phyloP scores from a whole-genome alignment of 1,284 basidiomycete genomes.

The Leccinum variabile region DNA sequence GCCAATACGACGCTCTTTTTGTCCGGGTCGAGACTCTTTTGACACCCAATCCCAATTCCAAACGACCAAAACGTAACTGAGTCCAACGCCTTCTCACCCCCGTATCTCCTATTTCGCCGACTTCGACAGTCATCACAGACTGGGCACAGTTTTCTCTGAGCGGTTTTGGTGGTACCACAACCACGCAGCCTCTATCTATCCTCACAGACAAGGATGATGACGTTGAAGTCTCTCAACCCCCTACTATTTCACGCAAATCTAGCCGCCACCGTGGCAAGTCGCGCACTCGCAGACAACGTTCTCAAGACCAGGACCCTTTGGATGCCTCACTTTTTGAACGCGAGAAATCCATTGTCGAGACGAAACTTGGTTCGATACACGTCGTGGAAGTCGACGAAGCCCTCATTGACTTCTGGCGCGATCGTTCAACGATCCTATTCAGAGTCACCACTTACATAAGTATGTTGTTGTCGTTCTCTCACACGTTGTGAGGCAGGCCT shows the following conservation, averaged over 20 bases:
- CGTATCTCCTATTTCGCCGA: constrained; percentile 25
- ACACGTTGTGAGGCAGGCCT: too few relatives aligned
- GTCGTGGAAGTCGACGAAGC: constrained; percentile 67
- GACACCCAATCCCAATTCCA: constrained; percentile 25
- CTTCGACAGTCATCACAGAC: constrained; percentile 38
- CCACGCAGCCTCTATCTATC: constrained; percentile 51
- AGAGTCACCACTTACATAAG: too few relatives aligned
- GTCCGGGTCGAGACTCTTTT: constrained; percentile 60
- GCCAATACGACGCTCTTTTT: constrained; percentile 58
- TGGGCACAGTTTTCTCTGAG: constrained; percentile 60
- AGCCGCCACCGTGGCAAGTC: constrained; percentile 25
- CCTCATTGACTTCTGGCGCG: constrained; percentile 75
- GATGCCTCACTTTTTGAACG: constrained; percentile 9
- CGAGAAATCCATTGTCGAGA: constrained; percentile 36
- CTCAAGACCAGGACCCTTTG: constrained; percentile 15
- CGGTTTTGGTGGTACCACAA: constrained; percentile 55
- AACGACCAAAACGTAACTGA: constrained; percentile 51
- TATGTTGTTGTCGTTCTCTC: too few relatives aligned
- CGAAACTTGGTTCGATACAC: constrained; percentile 39
- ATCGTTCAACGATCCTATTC: constrained; percentile 56
- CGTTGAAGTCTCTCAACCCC: constrained; percentile 56
- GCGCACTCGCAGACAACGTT: constrained; percentile 24
- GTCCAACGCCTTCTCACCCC: constrained; percentile 49
- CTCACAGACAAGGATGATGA: constrained; percentile 57
- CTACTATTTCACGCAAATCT: constrained; percentile 21